Evolutionary conservation across 495 filamentous ascomycete species (phyloP), one percentile per base, ranked within the genome.

Genomic region (Podospora didyma): DNA sequence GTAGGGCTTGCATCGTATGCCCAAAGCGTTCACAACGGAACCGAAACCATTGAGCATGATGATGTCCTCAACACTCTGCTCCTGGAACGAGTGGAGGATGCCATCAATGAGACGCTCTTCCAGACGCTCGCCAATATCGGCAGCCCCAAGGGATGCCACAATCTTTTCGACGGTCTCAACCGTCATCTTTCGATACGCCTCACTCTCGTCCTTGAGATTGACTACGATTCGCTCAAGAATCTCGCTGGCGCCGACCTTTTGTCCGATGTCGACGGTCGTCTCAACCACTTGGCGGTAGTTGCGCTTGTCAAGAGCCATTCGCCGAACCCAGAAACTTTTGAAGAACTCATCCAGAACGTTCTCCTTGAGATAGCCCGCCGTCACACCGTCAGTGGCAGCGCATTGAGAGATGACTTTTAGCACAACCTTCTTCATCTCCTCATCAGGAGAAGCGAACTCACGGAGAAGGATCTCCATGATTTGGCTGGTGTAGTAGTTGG

Each of bases 341-440:
- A 99, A 97, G 72, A 97, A 99, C 57, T 97, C 93, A 49, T 87
- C 85, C 46, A 97, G 80, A 20, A 99, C 92, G 59, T 95, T 85
- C 66, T 97, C 92, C 73, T 96, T 97, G 23, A 99, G 80, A 66
- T 97, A 99, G 47, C 84, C 84, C 42, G 91, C 89, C 55, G 95
- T 97, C 12, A 99, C 94, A 74, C 95, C 95, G 64, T 92, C 87
- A 0, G 94, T 97, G 62, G 87, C 86, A 16, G 93, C 89, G 70
- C 94, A 97, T 67, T 97, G 95, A n/a, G 91, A 96, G 16, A 97
- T 86, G 35, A 97, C 95, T 73, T 97, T 97, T 37, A 97, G 73
- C 11, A 97, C 94, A 2, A 97, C 92, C 75, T 97, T 97, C 77
- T 99, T 99, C 95, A 99, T 99, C 72, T 99, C 95, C 69, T 99